Evolutionary conservation across 495 filamentous ascomycete genomes (phyloP), one percentile per base, ranked within the genome.

Genomic region (Penicillium lividum): DNA sequence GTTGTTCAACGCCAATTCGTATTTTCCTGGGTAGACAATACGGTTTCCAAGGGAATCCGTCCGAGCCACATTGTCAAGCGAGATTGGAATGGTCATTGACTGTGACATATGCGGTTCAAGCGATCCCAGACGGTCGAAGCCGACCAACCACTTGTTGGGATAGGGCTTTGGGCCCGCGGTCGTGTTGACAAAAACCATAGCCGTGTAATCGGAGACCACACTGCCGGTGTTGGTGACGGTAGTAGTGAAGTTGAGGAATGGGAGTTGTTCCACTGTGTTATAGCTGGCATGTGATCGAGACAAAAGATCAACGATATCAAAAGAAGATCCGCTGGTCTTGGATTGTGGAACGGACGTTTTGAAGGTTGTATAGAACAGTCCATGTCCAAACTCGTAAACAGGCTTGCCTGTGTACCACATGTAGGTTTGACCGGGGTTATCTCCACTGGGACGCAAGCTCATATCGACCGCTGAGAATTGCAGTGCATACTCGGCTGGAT

Each of bases 11-110:
- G 78, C 67, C 57, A 91, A 28, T 18, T 74, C 77, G 65, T 91
- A 90, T 0, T 68, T 74, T 2, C 88, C 88, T 0, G 88, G 87
- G 63, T 87, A 90, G 36, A 91, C 54, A 22, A 87, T 72, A 25
- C 74, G 77, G 63, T 88, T 82, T 1, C 88, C 88, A 5, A 58
- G 62, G 31, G 77, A 77, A 60, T 89, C 82, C 0, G 79, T 76
- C 5, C 88, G 73, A 2, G 85, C 82, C 18, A 91, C 60, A 40
- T 74, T 78, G 15, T 82, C 87, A 29, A 89, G 63, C 15, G 77
- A 85, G 51, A 88, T 63, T 3, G 74, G 72, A 45, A 91, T 61
- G 7, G 51, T 63, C 16, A 79, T 74, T 0, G 59, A 73, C 43
- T 59, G 58, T 0, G 69, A 70, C 7, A 66, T 49, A 0, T 77